Conservation (phyloP, 2,329 filamentous ascomycete species). For the Calonectria naviculata region DNA sequence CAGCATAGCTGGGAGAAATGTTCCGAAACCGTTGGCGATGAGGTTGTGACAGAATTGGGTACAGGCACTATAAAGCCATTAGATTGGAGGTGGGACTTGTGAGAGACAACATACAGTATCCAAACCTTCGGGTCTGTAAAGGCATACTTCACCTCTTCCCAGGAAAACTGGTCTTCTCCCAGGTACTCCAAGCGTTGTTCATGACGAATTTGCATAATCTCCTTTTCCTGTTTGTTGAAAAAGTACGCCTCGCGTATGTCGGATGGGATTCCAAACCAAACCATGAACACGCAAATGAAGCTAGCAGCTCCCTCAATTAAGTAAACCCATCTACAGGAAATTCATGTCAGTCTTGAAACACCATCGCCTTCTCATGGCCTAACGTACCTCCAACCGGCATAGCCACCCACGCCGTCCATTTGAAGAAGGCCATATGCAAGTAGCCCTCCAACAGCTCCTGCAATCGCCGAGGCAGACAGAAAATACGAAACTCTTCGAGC, state of each 20-base stretch:
- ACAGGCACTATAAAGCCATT: constrained; percentile 38
- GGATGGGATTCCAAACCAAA: constrained; percentile 16
- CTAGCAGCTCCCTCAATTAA: constrained; percentile 57
- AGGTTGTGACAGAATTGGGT: constrained; percentile 62
- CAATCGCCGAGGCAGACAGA: constrained; percentile 60
- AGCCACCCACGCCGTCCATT: constrained; percentile 58
- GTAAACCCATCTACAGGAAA: constrained; percentile 53
- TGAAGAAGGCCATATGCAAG: constrained; percentile 60
- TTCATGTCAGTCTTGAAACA: neutral
- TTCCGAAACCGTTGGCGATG: constrained; percentile 63
- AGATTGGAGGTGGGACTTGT: neutral
- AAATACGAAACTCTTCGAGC: constrained; percentile 62
- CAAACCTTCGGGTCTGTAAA: constrained; percentile 60
- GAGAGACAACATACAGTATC: constrained; percentile 43
- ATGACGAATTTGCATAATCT: constrained; percentile 14
- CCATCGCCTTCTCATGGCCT: neutral
- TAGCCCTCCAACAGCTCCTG: constrained; percentile 53
- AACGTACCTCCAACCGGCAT: constrained; percentile 53
- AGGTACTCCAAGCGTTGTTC: constrained; percentile 48
- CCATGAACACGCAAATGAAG: neutral
- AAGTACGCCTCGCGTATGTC: constrained; percentile 17
- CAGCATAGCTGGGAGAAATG: constrained; percentile 65
- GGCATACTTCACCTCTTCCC: constrained; percentile 58
- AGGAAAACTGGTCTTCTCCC: constrained; percentile 57
- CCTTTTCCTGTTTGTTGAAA: constrained; percentile 4